Evolutionary conservation across 768 basidiomycete species (phyloP), one percentile per base, ranked within the genome.

Genomic region (Tylopilus subfusipes): DNA sequence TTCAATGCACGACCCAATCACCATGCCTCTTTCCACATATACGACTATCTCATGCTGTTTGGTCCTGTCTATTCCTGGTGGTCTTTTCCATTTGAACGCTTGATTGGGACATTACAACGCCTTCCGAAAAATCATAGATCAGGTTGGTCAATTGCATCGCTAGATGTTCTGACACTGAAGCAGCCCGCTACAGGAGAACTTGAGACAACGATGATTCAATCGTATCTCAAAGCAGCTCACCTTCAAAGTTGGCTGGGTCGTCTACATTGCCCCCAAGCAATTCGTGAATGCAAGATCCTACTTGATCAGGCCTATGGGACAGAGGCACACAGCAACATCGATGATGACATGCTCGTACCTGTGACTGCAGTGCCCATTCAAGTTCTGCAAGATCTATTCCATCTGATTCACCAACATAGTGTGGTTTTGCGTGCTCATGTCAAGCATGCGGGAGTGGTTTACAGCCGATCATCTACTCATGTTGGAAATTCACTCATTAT

Each of bases 1-100:
- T 10, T 25, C 9, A 10, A 10, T 16, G 19, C 38, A 6, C 55
- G 33, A 14, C 65, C 70, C 5, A 75, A 72, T 39, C 59, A 70
- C 21, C 74, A 75, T 50, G 52, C 67, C 2, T 52, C 72, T 2
- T 50, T 71, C 22, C 72, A 69, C 25, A 55, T 73, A 0, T 63
- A 60, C 9, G 58, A 75, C 18, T 76, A 74, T 34, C 54, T 75
- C 0, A 7, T 60, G 0, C 56, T 69, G 1, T 76, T 75, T 54
- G 72, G 76, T 4, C 77, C 77, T 33, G 66, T 72, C 0, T 65
- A 71, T 46, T 68, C 67, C 3, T 69, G 65, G 64, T 69, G 69
- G 64, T 50, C 56, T 2, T 70, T 65, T 52, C 64, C 63, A 0
- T 68, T 6, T 63, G 58, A 69, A n/a, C 38, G 48, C 4, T 31